A percentile compares a stretch with the other conserved stretches of the same genome.
These are phyloP conservation scores for Pseudogymnoascus sp. DNA, from an alignment of 2,329 filamentous ascomycete genomes.

Conservation along the genomic window DNA sequence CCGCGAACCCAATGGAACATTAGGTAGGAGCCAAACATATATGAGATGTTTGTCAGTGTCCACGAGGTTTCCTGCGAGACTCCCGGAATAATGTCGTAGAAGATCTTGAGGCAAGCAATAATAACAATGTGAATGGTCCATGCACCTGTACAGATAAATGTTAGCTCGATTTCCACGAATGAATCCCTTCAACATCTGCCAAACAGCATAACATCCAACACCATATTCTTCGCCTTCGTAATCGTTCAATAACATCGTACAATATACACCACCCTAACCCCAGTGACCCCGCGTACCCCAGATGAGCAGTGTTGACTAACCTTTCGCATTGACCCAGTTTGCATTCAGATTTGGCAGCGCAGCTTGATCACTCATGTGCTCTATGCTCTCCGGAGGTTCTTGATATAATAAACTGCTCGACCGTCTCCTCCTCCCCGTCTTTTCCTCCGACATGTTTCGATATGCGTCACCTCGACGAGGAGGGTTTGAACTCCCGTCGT, in stretches of 20 bases:
- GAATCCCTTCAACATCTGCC: not conserved
- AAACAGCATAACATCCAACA: not conserved
- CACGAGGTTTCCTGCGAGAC: conserved; percentile 97
- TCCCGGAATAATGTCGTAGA: conserved; percentile 93
- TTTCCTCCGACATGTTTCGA: conserved; percentile 51
- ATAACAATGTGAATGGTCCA: conserved; percentile 97
- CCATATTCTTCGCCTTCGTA: not conserved
- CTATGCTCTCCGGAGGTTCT: conserved; percentile 90
- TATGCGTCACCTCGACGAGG: conserved; percentile 49
- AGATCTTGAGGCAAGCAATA: conserved; percentile 85
- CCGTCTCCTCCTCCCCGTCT: conserved; percentile 73
- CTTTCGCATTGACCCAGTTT: conserved; percentile 98
- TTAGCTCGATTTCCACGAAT: not conserved
- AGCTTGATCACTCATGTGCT: conserved; percentile 95
- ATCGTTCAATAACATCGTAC: not conserved
- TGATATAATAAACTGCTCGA: conserved; percentile 98
- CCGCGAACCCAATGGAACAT: conserved; percentile 99
- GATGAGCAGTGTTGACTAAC: conserved; percentile 44
- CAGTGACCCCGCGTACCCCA: not conserved
- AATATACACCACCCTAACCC: not conserved
- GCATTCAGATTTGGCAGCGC: conserved; percentile 92
- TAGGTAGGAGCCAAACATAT: conserved; percentile 97
- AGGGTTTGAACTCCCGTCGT: conserved; percentile 72
- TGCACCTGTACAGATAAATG: conserved; percentile 55
- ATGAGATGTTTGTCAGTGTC: conserved; percentile 97